phyloP scores from a whole-genome alignment of 2,329 filamentous ascomycete species.

The Fusarium dimerum region DNA sequence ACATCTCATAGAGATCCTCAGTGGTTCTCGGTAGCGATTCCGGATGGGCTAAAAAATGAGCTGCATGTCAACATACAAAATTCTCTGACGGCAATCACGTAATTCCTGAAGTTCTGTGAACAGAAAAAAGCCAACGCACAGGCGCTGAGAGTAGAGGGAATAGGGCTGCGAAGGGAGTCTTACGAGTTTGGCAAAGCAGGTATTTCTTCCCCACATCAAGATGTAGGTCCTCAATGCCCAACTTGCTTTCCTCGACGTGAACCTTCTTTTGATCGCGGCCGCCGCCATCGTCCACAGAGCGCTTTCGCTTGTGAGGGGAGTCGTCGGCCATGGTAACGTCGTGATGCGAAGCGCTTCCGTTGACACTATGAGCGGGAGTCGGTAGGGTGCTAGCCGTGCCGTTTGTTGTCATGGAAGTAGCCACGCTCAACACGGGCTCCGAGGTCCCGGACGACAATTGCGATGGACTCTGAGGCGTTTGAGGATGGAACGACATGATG shows the following conservation, averaged over 20 bases:
- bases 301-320: constrained; percentile 63
- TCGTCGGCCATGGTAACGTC: constrained; percentile 52
- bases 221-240: constrained; percentile 65
- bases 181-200: constrained; percentile 67
- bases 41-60: constrained; percentile 49
- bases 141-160: constrained; percentile 28
- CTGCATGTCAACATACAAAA: constrained; percentile 46
- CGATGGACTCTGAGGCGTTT: constrained; percentile 68
- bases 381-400: constrained; percentile 56
- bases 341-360: constrained; percentile 50
- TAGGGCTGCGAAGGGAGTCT: constrained; percentile 53
- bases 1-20: constrained; percentile 61
- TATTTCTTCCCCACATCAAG: constrained; percentile 68
- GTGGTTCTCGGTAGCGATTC: constrained; percentile 50
- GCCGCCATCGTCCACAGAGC: constrained; percentile 55
- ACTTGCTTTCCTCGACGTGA: constrained; percentile 61
- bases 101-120: constrained; percentile 20
- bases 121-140: constrained; percentile 22
- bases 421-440: constrained; percentile 52
- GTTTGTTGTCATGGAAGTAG: constrained; percentile 52
- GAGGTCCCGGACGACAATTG: constrained; percentile 59
- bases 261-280: constrained; percentile 62
- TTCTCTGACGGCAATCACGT: constrained; percentile 28
- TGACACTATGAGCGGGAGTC: constrained; percentile 64
- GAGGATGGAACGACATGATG: constrained; percentile 68